Base-by-base conservation (phyloP, 2,329 filamentous ascomycete species). In the Ophiostoma sp. region DNA sequence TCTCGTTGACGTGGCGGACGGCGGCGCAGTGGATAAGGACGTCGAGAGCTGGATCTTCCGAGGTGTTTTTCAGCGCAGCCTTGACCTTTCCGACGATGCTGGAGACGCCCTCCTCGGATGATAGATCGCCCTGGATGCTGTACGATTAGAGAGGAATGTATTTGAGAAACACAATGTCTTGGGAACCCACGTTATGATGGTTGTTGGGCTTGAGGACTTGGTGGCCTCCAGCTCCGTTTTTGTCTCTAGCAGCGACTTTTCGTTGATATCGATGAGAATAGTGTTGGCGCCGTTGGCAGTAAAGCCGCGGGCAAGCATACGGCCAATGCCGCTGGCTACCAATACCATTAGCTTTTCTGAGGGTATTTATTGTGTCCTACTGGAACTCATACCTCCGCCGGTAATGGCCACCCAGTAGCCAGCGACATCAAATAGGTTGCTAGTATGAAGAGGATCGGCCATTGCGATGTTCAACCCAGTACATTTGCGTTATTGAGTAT, bases 401-500 rank as follows among this genome's bases (percentile, higher is more conserved):
- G 52, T 57, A 5, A 57, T 31, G 52, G 52, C 52, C n/a, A 57
- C 52, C 52, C 52, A 57, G 52, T 57, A 31, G 52, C 52, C 52
- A 57, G 52, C 23, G 5, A 57, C 52, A 57, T 57, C 23, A 27
- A 57, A 57, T 1, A 57, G 23, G 11, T 31, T 57, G 52, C 23
- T 57, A 57, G 52, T 57, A 31, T 57, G 52, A 27, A 57, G 52
- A 27, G 52, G 27, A n/a, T 57, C 52, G 23, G 52, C 1, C 52
- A 57, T 48, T 20, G 5, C 27, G n/a, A 27, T 57, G 52, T 57
- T 17, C 44, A 48, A 20, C 44, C 52, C n/a, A 57, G 23, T 0
- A 48, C 7, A 15, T 48, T 13, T 57, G 11, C 3, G 52, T 57
- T 57, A 57, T 23, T n/a, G 8, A 57, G 23, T 48, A 27, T 27